Evolutionary conservation across 202 grass and related monocot species (phyloP).

Genomic region (Schoenoplectus triqueter): DNA sequence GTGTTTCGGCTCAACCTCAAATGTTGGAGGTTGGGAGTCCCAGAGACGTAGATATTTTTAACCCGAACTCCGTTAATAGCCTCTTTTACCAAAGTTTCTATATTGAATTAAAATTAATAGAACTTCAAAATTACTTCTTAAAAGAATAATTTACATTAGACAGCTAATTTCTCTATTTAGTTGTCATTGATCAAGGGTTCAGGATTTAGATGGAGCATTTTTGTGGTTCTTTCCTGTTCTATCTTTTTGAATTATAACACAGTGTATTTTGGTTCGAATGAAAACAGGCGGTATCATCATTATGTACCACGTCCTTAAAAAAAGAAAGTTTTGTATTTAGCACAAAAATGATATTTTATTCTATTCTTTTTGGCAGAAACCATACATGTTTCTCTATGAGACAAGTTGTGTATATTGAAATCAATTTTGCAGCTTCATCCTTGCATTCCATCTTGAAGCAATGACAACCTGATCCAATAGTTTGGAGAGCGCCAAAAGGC

Average conservation of each 20-base stretch:
- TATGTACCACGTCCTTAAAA: neutral
- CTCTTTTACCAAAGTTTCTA: neutral
- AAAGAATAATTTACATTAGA: neutral
- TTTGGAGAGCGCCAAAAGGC: constrained; percentile 80
- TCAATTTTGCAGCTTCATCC: constrained; percentile 52
- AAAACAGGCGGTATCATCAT: neutral
- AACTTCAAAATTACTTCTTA: neutral
- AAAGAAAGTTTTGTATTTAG: constrained; percentile 37
- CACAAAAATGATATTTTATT: constrained; percentile 39
- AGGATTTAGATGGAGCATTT: too few species aligned
- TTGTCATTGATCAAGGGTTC: neutral
- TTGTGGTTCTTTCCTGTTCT: neutral
- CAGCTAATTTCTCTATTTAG: neutral
- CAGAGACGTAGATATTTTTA: too few species aligned
- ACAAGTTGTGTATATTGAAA: constrained; percentile 75
- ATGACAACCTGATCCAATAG: constrained; percentile 50
- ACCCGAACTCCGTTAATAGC: too few species aligned
- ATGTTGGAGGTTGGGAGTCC: too few species aligned
- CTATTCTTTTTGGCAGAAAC: constrained; percentile 38
- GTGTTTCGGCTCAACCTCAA: too few species aligned
- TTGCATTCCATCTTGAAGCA: constrained; percentile 91
- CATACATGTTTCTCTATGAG: constrained; percentile 89
- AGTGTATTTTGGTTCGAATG: neutral
- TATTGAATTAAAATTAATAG: neutral
- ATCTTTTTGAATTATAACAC: neutral